Evolutionary conservation across 1,284 basidiomycete genomes (phyloP), one percentile per base, ranked within the genome.

Genomic region (Leccinum pachyderme): DNA sequence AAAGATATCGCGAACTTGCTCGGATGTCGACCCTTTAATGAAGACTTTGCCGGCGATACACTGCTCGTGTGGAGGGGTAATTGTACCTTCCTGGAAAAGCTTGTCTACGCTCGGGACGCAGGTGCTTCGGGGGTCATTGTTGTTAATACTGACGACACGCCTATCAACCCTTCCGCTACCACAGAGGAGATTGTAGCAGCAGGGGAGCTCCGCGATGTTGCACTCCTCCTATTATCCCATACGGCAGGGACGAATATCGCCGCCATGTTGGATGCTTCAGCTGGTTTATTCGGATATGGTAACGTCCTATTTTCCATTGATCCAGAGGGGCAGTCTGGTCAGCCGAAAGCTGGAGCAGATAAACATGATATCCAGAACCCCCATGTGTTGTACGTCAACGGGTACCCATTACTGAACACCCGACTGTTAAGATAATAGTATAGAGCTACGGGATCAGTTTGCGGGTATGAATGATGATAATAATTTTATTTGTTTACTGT

Each of bases 41-140:
- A 76, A 35, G 51, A 66, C 4, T 81, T 82, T 58, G 67, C 72
- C 5, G 78, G 80, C 51, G 77, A 77, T 31, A 78, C 83, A 2
- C 63, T 90, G 28, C 67, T 91, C 7, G 75, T 85, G 6, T 72
- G 74, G 52, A 80, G 92, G 47, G 93, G 93, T 15, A 80, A 78
- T 12, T 96, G 93, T 69, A 87, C 89, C 3, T 95, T 95, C 73
- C 67, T 91, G 18, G 81, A 91, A 63, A 96, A 95, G 73, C 76
- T 93, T 11, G 51, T 82, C 15, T 61, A 77, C 50, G 92, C 91
- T 5, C 77, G 79, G 39, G 70, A 74, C 13, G 86, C 84, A 1
- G 86, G 83, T 7, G 91, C 91, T 8, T 81, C 80, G 1, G 92
- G 91, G 1, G 81, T 91, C 9, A 71, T 95, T 28, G 82, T 94